phyloP scores from a whole-genome alignment of 768 basidiomycete genomes.

The Trametes coccinea region DNA sequence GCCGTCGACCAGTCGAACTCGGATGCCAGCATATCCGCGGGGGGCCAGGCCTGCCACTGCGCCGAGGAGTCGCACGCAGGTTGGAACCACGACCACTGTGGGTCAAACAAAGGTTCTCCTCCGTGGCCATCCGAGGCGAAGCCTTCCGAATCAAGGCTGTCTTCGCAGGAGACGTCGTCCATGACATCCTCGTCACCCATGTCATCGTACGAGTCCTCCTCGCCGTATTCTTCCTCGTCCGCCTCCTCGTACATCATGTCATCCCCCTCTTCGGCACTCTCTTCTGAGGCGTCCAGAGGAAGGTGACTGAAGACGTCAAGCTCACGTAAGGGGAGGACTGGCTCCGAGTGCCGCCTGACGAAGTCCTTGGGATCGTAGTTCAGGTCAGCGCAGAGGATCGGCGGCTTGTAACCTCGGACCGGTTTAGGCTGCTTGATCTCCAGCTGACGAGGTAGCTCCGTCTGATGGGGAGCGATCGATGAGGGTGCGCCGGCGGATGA shows the following conservation, averaged over 20 bases:
- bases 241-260: slow-evolving; percentile 15
- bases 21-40: not conserved
- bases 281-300: slow-evolving; percentile 9
- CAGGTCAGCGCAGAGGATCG: slow-evolving; percentile 10
- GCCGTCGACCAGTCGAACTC: slow-evolving; percentile 12
- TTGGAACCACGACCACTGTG: slow-evolving; percentile 18
- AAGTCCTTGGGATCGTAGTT: slow-evolving; percentile 22
- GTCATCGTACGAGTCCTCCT: slow-evolving; percentile 14
- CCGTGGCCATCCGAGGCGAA: slow-evolving; percentile 8
- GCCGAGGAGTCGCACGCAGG: not conserved
- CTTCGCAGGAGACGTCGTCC: slow-evolving; percentile 5
- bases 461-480: slow-evolving; percentile 24
- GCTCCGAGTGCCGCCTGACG: slow-evolving; percentile 19
- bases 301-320: slow-evolving; percentile 19
- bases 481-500: slow-evolving; percentile 11
- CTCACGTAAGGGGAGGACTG: slow-evolving; percentile 17
- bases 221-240: slow-evolving; percentile 13
- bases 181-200: slow-evolving; percentile 7
- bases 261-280: slow-evolving; percentile 16
- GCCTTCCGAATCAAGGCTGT: slow-evolving; percentile 1
- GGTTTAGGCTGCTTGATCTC: slow-evolving; percentile 19
- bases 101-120: slow-evolving; percentile 11
- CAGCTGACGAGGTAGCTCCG: slow-evolving; percentile 17
- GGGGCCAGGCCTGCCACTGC: not conserved
- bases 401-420: slow-evolving; percentile 23